Conservation (phyloP, 768 basidiomycete species). For the Gyrodon lividus region DNA sequence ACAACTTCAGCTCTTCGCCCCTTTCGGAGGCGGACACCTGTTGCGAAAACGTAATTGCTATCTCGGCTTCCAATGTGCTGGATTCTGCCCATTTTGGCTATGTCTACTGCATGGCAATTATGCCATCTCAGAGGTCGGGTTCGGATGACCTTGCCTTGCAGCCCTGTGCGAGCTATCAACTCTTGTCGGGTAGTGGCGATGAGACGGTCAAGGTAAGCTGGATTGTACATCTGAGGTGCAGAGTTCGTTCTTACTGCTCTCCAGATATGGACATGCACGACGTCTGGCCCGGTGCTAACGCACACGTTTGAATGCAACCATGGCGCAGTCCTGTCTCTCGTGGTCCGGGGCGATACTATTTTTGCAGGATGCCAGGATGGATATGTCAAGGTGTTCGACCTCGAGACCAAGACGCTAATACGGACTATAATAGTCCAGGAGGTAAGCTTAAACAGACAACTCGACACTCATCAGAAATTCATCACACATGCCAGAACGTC, state of each 20-base stretch:
- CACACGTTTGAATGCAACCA: conserved; percentile 71
- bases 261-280: conserved; percentile 67
- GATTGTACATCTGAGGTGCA: background rate
- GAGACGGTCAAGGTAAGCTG: conserved; percentile 75
- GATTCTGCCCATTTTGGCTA: conserved; percentile 95
- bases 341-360: conserved; percentile 71
- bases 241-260: background rate
- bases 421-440: conserved; percentile 86
- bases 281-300: conserved; percentile 43
- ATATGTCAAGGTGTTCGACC: conserved; percentile 85
- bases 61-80: conserved; percentile 69
- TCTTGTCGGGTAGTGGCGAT: conserved; percentile 89
- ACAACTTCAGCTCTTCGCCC: conserved; percentile 44
- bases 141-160: conserved; percentile 28
- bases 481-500: conserved; percentile 45
- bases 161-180: conserved; percentile 37
- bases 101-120: conserved; percentile 75
- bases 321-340: conserved; percentile 83
- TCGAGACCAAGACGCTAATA: conserved; percentile 86
- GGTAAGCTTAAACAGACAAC: conserved; percentile 36
- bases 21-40: conserved; percentile 31
- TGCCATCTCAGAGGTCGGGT: conserved; percentile 40
- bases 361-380: conserved; percentile 96
- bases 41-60: conserved; percentile 38
- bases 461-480: background rate